A percentile compares a stretch with the other conserved stretches of the same genome.
phyloP scores from a whole-genome alignment of 2,329 filamentous ascomycete genomes.

The Aspergillus sp. region DNA sequence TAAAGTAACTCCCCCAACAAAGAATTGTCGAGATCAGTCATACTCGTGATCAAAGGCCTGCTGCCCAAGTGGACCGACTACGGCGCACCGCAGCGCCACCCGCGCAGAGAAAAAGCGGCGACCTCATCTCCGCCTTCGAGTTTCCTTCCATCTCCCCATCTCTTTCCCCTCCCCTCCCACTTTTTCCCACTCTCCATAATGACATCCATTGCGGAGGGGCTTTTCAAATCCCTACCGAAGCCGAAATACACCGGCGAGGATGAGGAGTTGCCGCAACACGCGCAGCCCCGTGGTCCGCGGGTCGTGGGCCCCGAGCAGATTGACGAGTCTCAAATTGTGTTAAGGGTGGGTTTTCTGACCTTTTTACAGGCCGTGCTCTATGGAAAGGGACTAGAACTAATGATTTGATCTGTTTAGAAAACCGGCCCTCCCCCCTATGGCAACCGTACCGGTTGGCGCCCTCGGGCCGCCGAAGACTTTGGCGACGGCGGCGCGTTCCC shows the following conservation, averaged over 20 bases:
- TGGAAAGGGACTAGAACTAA: neutral
- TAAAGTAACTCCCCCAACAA: no score
- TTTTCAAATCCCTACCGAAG: slow-evolving; percentile 79
- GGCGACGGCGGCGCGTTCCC: slow-evolving; percentile 96
- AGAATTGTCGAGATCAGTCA: no score
- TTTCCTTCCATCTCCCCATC: slow-evolving; percentile 14
- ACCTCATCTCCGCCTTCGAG: slow-evolving; percentile 7
- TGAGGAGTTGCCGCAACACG: slow-evolving; percentile 71
- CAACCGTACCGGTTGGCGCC: slow-evolving; percentile 85
- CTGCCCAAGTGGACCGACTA: neutral
- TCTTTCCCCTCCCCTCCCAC: slow-evolving; percentile 18
- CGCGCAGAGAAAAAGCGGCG: slow-evolving; percentile 19
- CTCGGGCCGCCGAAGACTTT: slow-evolving; percentile 84
- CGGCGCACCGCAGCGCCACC: slow-evolving; percentile 3
- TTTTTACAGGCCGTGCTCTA: neutral
- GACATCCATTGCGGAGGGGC: slow-evolving; percentile 67
- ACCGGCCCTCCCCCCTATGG: slow-evolving; percentile 85
- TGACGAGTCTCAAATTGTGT: slow-evolving; percentile 80
- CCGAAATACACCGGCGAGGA: slow-evolving; percentile 89
- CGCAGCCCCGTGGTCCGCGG: slow-evolving; percentile 75
- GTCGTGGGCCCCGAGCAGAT: slow-evolving; percentile 77
- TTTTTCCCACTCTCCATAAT: slow-evolving; percentile 42
- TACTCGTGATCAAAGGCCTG: no score
- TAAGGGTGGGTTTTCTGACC: slow-evolving; percentile 57
- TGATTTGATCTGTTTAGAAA: slow-evolving; percentile 49